A percentile compares a stretch with the other conserved stretches of the same genome.
These are phyloP conservation scores for Omphalea diandra DNA, from an alignment of 441 rosid genomes.

Conservation along the genomic window DNA sequence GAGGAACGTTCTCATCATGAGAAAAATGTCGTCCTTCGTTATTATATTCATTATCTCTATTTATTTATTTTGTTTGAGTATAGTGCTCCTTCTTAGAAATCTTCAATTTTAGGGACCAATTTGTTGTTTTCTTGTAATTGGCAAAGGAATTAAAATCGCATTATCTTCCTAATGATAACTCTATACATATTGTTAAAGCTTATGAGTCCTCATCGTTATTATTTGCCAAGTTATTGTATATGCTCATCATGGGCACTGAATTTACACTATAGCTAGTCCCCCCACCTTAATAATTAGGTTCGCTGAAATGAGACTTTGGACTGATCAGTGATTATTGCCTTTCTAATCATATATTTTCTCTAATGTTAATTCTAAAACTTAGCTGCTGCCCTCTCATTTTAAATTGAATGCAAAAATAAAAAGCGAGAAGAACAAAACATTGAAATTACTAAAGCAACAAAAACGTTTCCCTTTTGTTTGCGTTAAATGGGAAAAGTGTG, in stretches of 20 bases:
- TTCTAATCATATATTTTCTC: constrained; percentile 10
- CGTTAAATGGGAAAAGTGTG: constrained; percentile 4
- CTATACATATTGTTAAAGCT: too few species aligned
- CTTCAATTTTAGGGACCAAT: too few species aligned
- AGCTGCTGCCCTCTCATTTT: constrained; percentile 18
- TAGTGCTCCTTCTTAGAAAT: too few species aligned
- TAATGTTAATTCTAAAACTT: constrained; percentile 16
- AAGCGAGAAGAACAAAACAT: neutral
- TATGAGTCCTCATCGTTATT: too few species aligned
- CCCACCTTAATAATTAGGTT: neutral
- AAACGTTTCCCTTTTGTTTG: neutral
- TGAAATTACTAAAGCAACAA: constrained; percentile 21
- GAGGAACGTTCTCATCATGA: too few species aligned
- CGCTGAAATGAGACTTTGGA: neutral
- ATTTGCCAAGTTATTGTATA: too few species aligned
- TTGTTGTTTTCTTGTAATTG: too few species aligned
- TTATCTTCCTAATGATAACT: too few species aligned
- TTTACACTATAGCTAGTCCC: neutral
- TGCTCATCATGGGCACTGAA: neutral
- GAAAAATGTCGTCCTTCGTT: constrained; percentile 2
- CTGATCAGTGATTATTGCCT: neutral
- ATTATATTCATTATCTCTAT: neutral
- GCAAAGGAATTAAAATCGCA: too few species aligned
- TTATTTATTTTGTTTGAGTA: too few species aligned
- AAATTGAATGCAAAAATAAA: neutral